phyloP scores from a whole-genome alignment of 148 eudicot species.

The Hydrangea macrophylla region DNA sequence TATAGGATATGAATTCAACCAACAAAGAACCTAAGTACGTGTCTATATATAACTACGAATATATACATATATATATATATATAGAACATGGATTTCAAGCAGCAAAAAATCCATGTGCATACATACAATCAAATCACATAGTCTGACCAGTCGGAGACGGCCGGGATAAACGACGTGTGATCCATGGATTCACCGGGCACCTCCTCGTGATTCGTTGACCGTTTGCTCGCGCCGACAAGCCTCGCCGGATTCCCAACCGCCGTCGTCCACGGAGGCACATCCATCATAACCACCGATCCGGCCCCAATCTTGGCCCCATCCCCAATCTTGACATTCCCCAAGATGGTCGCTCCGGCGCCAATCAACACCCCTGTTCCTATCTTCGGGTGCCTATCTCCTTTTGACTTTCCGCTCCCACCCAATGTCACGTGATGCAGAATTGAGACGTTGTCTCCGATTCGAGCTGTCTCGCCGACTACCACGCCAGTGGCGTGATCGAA shows the following conservation, averaged over 20 bases:
- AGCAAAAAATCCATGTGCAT: no score
- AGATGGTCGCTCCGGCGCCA: slow-evolving; percentile 30
- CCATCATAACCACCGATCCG: slow-evolving; percentile 19
- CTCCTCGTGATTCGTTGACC: slow-evolving; percentile 40
- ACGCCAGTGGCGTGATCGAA: no score
- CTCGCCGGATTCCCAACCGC: slow-evolving; percentile 73
- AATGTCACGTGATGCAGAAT: no score
- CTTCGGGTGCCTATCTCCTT: slow-evolving; percentile 47
- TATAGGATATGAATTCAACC: no score
- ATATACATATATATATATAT: no score
- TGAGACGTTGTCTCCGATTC: no score
- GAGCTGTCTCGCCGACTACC: no score
- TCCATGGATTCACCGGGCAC: slow-evolving; percentile 68
- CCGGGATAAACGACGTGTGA: slow-evolving; percentile 68
- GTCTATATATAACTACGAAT: neutral
- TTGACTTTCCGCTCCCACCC: slow-evolving; percentile 27
- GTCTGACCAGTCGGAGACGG: slow-evolving; percentile 36
- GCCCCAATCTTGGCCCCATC: slow-evolving; percentile 50
- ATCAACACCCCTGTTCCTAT: slow-evolving; percentile 44
- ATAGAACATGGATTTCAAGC: no score
- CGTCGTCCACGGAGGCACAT: slow-evolving; percentile 52
- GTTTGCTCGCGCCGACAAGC: slow-evolving; percentile 55
- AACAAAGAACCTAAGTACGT: no score
- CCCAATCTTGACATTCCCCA: slow-evolving; percentile 29
- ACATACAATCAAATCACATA: slow-evolving; percentile 17